Percentiles rank a stretch among this genome's conserved stretches.
Evolutionary conservation across 768 basidiomycete genomes (phyloP).

Genomic region (Lactifluus piperatus): DNA sequence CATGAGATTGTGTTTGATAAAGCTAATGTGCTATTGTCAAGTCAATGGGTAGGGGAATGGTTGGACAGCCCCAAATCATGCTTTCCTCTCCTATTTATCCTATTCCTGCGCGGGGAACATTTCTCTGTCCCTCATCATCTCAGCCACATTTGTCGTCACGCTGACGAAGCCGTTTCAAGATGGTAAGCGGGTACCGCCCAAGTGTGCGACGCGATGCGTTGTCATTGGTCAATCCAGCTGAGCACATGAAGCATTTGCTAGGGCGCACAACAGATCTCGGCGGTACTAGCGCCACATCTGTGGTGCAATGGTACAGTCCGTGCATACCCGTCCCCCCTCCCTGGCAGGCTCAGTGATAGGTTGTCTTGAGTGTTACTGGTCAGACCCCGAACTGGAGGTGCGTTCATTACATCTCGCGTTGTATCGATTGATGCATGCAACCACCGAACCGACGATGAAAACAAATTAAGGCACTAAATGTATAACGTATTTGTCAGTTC

Average conservation of each 20-base stretch:
- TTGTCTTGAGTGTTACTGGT: neutral
- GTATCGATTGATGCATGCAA: neutral
- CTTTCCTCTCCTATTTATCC: neutral
- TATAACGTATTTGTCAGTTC: neutral
- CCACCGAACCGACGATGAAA: neutral
- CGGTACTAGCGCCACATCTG: neutral
- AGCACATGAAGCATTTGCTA: neutral
- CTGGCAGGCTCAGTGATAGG: slow-evolving; percentile 11
- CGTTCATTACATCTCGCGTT: neutral
- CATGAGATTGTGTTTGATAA: neutral
- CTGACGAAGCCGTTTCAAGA: neutral
- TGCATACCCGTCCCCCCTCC: slow-evolving; percentile 12
- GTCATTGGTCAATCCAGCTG: neutral
- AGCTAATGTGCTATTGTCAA: too few relatives aligned
- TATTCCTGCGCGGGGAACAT: too few relatives aligned
- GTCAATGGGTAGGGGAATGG: neutral
- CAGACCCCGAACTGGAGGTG: slow-evolving; percentile 12
- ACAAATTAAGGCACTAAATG: neutral
- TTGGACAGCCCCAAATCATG: neutral
- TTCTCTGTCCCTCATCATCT: neutral
- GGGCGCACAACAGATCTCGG: too few relatives aligned
- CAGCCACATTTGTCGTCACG: neutral
- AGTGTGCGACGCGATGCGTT: neutral
- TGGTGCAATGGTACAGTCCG: slow-evolving; percentile 7
- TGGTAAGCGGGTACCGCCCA: neutral